Evolutionary conservation across 306 rosid genomes (phyloP).

Genomic region (Corylus americana): DNA sequence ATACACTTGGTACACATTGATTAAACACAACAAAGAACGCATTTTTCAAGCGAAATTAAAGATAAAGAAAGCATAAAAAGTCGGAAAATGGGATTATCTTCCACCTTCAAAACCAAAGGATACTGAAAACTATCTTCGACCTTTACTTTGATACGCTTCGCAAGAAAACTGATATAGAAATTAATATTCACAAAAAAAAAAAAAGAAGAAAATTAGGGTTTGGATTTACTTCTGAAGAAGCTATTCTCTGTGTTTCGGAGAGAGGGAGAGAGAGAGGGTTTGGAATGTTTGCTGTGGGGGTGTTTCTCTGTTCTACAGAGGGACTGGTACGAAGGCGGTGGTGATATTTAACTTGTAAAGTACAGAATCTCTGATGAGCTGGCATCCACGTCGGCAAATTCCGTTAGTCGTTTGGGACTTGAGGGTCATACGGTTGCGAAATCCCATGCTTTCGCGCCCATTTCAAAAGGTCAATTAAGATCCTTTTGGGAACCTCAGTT

Average conservation of each 20-base stretch:
- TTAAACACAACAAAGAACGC: slow-evolving; percentile 13
- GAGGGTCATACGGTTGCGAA: background rate
- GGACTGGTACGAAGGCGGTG: background rate
- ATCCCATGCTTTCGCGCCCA: background rate
- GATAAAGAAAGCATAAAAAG: background rate
- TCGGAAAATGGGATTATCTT: background rate
- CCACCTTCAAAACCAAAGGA: background rate
- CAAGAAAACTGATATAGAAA: background rate
- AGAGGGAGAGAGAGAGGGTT: slow-evolving; percentile 24
- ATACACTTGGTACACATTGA: background rate
- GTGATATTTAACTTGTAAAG: background rate
- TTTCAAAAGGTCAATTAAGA: background rate
- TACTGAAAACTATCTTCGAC: background rate
- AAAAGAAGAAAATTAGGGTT: background rate
- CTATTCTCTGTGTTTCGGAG: background rate
- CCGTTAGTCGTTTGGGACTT: slow-evolving; percentile 11
- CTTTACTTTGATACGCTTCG: background rate
- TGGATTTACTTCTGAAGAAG: slow-evolving; percentile 9
- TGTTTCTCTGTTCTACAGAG: background rate
- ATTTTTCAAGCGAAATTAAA: background rate
- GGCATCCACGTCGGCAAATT: slow-evolving; percentile 30
- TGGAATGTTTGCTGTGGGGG: slow-evolving; percentile 18
- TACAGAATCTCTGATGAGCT: slow-evolving; percentile 1
- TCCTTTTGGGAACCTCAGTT: no score
- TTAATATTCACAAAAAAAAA: background rate